Conservation (phyloP, 2,329 filamentous ascomycete genomes). For the Penicillium sp. region DNA sequence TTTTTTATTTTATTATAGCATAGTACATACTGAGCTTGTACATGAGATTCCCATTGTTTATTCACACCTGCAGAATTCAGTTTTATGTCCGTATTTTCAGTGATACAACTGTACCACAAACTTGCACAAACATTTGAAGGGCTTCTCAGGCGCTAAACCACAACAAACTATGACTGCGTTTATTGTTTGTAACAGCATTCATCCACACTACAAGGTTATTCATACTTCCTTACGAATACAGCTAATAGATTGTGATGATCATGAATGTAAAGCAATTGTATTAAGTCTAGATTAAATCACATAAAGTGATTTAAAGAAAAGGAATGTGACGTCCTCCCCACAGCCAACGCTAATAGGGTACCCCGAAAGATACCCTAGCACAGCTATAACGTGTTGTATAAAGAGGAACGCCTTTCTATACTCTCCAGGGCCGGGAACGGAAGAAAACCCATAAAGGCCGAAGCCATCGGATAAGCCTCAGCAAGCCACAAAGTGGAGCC, state of each 20-base stretch:
- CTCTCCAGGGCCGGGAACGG: constrained; percentile 24
- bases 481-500: constrained; percentile 24
- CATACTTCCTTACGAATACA: too few species aligned
- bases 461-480: constrained; percentile 20
- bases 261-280: background rate
- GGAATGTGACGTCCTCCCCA: constrained; percentile 8
- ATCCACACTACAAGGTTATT: background rate
- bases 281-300: background rate
- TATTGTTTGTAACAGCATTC: too few species aligned
- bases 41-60: constrained; percentile 1
- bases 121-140: background rate
- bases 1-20: background rate
- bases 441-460: constrained; percentile 20
- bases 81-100: background rate
- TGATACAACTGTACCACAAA: background rate
- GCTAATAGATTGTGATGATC: background rate
- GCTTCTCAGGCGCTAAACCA: background rate
- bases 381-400: constrained; percentile 17
- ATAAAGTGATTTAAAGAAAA: background rate
- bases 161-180: too few species aligned
- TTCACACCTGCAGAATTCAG: background rate
- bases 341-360: background rate
- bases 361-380: constrained; percentile 9
- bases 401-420: constrained; percentile 17
- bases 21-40: constrained; percentile 6